Evolutionary conservation across 768 basidiomycete species (phyloP), one percentile per base, ranked within the genome.

Genomic region (Rhizopogon roseolus): DNA sequence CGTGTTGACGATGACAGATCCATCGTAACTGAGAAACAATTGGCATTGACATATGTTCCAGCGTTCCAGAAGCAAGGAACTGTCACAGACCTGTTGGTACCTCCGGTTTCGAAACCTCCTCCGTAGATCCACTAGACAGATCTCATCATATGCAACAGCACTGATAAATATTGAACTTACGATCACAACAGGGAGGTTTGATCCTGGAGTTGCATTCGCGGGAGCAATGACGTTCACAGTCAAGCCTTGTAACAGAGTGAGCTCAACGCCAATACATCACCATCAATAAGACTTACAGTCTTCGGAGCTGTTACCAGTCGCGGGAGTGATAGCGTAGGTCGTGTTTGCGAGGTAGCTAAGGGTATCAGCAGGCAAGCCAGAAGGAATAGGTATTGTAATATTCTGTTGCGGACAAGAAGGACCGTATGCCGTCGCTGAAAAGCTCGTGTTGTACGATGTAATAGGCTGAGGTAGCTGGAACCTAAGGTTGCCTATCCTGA

Each of bases 171-270:
- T 37, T 14, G 6, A 13, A 71, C 79, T 43, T 64, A 82, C 81
- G 32, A 76, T 79, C 19, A 80, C 67, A 6, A 85, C 79, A 2
- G 83, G 82, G 3, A 83, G 66, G 49, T 77, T 77, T 8, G 74
- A 75, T 0, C 60, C 59, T 2, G 75, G 51, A 0, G 71, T 74
- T 1, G 76, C 71, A 36, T 57, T 63, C 2, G 65, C 62, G 5
- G 83, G 81, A 46, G 71, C 74, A 25, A 80, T 58, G 16, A 84
- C 74, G 56, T 84, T 82, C 37, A 85, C 54, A 1, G 75, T 80
- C 17, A 84, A 66, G 65, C 81, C 81, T 61, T 25, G 13, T 0
- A 17, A 28, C 25, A 4, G n/a, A 32, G 37, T 27, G 32, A 5
- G 17, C 14, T 41, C 34, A 42, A 37, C 7, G 37, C 11, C 16